Percentiles rank a stretch among this genome's conserved stretches.
Evolutionary conservation across 176 grass and related monocot species (phyloP).

Genomic region (Carex cristatella): DNA sequence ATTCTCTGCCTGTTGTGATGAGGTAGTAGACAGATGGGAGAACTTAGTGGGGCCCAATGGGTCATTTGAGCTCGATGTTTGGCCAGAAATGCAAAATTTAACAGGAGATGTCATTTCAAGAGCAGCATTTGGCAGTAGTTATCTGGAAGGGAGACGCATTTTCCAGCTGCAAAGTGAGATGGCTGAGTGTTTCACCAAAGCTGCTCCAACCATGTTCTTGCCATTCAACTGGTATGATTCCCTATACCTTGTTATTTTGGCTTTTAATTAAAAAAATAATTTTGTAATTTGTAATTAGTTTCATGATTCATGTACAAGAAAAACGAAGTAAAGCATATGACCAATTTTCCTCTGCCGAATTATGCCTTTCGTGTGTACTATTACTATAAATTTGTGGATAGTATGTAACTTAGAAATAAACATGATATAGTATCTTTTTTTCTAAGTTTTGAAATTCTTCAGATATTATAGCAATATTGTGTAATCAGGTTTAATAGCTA

Average conservation of each 20-base stretch:
- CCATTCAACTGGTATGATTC: constrained; percentile 43
- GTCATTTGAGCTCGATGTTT: too few species aligned
- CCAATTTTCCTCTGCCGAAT: neutral
- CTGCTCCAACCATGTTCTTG: constrained; percentile 21
- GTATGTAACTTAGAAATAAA: neutral
- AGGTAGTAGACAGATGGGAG: too few species aligned
- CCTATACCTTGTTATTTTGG: neutral
- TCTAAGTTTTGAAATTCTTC: neutral
- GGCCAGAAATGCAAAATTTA: too few species aligned
- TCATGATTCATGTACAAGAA: neutral
- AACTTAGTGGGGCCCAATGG: too few species aligned
- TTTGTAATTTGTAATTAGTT: neutral
- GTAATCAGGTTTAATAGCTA: neutral
- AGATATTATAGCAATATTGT: neutral
- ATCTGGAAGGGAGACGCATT: too few species aligned
- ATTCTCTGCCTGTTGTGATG: too few species aligned
- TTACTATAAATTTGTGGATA: neutral
- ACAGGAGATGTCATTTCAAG: too few species aligned
- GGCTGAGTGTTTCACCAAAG: too few species aligned
- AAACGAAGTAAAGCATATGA: neutral
- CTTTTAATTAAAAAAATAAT: neutral
- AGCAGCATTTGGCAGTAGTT: too few species aligned
- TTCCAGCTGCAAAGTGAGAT: too few species aligned
- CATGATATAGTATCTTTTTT: neutral
- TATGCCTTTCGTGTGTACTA: neutral